Evolutionary conservation across 306 rosid genomes (phyloP).

Genomic region (Lathyrus tuberosus): DNA sequence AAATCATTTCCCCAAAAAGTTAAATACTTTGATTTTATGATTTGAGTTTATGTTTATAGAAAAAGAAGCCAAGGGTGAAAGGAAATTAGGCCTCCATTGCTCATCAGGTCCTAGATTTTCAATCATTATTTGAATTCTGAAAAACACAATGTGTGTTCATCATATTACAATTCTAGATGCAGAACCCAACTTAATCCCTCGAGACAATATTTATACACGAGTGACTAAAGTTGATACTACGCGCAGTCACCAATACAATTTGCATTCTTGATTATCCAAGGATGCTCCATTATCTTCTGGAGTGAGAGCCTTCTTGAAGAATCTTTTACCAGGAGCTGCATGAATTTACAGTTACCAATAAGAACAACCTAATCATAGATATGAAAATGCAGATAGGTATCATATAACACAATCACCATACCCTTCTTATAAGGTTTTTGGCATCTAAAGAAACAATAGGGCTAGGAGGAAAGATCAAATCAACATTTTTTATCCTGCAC

Average conservation of each 20-base stretch:
- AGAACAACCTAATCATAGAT: slow-evolving; percentile 3
- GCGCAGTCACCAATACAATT: slow-evolving; percentile 56
- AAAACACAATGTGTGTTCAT: not conserved
- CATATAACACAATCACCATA: slow-evolving; percentile 28
- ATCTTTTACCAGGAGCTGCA: slow-evolving; percentile 84
- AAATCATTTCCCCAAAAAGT: too few species aligned
- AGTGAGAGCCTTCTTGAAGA: slow-evolving; percentile 78
- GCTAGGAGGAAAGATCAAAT: slow-evolving; percentile 63
- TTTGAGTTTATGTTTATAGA: too few species aligned
- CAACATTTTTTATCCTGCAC: slow-evolving; percentile 73
- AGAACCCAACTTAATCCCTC: slow-evolving; percentile 7
- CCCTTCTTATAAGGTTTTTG: slow-evolving; percentile 66
- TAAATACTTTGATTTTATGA: too few species aligned
- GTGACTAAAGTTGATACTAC: slow-evolving; percentile 29
- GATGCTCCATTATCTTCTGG: slow-evolving; percentile 79
- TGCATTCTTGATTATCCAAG: slow-evolving; percentile 82
- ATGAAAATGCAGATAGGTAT: not conserved
- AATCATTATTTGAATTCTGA: not conserved
- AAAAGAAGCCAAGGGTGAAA: too few species aligned
- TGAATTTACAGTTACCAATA: slow-evolving; percentile 24
- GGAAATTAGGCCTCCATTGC: not conserved
- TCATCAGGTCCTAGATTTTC: not conserved
- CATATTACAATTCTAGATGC: not conserved
- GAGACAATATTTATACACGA: slow-evolving; percentile 4
- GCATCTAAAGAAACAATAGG: slow-evolving; percentile 73